Evolutionary conservation across 352 stramenopile genomes (phyloP).

Genomic region (Globisporangium cederbergense): DNA sequence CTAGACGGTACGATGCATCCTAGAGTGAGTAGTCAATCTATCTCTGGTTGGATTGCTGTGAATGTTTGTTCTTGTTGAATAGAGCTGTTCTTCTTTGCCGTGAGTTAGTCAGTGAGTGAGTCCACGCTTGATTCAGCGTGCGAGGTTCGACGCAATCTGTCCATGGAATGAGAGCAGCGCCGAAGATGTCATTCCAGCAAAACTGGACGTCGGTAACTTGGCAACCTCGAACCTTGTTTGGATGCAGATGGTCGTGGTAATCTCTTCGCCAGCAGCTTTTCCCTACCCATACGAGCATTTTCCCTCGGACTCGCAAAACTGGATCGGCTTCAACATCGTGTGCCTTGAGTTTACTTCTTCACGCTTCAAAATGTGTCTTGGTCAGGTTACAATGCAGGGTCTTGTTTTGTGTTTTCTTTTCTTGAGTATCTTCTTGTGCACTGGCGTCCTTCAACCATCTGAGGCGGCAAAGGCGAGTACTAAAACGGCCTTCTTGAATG

Average conservation of each 20-base stretch:
- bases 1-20: slow-evolving; percentile 33
- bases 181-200: background rate
- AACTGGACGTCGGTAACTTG: too few species aligned
- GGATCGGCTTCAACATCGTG: background rate
- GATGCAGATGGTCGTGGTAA: background rate
- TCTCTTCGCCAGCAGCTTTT: background rate
- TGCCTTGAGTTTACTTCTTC: background rate
- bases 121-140: background rate
- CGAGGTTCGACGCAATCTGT: background rate
- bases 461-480: background rate
- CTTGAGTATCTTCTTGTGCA: background rate
- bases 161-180: background rate
- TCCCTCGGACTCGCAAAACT: background rate
- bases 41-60: background rate
- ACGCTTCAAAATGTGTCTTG: slow-evolving; percentile 1
- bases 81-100: slow-evolving; percentile 14
- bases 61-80: slow-evolving; percentile 11
- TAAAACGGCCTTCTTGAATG: background rate
- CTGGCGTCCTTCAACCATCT: background rate
- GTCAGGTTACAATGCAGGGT: background rate
- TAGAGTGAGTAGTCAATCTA: background rate
- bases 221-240: background rate
- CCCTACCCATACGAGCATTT: background rate
- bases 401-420: slow-evolving; percentile 1
- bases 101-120: background rate